These are phyloP conservation scores for Phytophthora pistaciae DNA, from an alignment of 352 stramenopile species.

Conservation along the genomic window DNA sequence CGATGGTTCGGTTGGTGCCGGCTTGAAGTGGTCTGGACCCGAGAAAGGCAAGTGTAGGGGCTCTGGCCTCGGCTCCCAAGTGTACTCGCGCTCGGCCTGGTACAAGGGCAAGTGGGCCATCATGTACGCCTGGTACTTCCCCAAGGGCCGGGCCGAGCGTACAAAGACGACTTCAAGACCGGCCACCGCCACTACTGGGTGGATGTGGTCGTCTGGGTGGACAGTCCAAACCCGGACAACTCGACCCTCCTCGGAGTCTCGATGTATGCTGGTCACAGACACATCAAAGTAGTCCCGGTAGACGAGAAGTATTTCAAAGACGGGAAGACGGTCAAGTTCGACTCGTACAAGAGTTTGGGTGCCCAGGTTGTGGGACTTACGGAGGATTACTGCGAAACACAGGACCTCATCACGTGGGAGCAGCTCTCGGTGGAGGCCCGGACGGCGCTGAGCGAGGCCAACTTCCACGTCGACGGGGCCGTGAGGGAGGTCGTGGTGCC, in stretches of 20 bases:
- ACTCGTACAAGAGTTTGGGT: constrained; percentile 24
- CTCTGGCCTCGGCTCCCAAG: constrained; percentile 27
- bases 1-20: constrained; percentile 31
- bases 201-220: constrained; percentile 49
- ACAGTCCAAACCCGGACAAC: constrained; percentile 25
- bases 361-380: constrained; percentile 26
- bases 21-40: constrained; percentile 35
- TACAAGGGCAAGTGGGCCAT: constrained; percentile 37
- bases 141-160: constrained; percentile 44
- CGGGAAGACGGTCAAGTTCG: constrained; percentile 33
- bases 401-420: constrained; percentile 41
- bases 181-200: constrained; percentile 55
- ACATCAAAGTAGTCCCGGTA: constrained; percentile 15
- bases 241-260: constrained; percentile 31
- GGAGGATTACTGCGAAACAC: constrained; percentile 21
- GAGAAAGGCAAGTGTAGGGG: constrained; percentile 31
- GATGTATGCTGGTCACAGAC: constrained; percentile 33
- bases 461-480: constrained; percentile 12
- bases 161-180: not conserved
- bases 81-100: constrained; percentile 31
- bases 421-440: constrained; percentile 33
- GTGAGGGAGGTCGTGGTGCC: constrained; percentile 16
- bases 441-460: not conserved
- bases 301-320: constrained; percentile 29
- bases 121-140: constrained; percentile 47